Evolutionary conservation across 2,329 filamentous ascomycete species (phyloP).

Genomic region (Penicillium sp.): DNA sequence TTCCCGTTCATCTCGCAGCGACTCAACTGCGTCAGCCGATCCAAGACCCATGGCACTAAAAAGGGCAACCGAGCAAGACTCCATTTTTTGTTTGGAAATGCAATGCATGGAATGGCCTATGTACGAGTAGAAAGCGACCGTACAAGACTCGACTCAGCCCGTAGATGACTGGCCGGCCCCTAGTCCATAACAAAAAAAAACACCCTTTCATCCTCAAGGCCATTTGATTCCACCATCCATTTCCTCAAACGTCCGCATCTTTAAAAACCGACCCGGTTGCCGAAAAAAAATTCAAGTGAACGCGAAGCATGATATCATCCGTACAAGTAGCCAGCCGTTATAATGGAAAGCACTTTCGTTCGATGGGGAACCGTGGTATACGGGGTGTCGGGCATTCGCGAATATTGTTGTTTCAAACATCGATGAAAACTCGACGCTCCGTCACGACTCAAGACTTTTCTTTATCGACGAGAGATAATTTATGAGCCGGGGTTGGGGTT

Average conservation of each 20-base stretch:
- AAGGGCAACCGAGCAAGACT: slow-evolving; percentile 9
- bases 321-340: slow-evolving; percentile 35
- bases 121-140: slow-evolving; percentile 29
- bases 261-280: slow-evolving; percentile 31
- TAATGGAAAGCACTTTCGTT: slow-evolving; percentile 32
- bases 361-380: slow-evolving; percentile 26
- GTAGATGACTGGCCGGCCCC: slow-evolving; percentile 16
- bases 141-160: slow-evolving; percentile 22
- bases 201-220: slow-evolving; percentile 29
- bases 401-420: slow-evolving; percentile 28
- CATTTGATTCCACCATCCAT: slow-evolving; percentile 27
- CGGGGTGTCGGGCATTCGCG: slow-evolving; percentile 25
- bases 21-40: background rate
- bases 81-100: slow-evolving; percentile 32
- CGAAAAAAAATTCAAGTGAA: slow-evolving; percentile 35
- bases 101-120: slow-evolving; percentile 35
- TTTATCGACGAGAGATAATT: slow-evolving; percentile 36
- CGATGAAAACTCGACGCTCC: slow-evolving; percentile 29
- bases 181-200: slow-evolving; percentile 17
- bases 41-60: background rate
- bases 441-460: slow-evolving; percentile 29
- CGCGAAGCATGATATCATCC: slow-evolving; percentile 37
- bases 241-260: slow-evolving; percentile 22
- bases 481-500: slow-evolving; percentile 83
- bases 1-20: background rate